A percentile compares a stretch with the other conserved stretches of the same genome.
Conservation (phyloP, 2,329 filamentous ascomycete genomes). For the Exophiala oligosperma region DNA sequence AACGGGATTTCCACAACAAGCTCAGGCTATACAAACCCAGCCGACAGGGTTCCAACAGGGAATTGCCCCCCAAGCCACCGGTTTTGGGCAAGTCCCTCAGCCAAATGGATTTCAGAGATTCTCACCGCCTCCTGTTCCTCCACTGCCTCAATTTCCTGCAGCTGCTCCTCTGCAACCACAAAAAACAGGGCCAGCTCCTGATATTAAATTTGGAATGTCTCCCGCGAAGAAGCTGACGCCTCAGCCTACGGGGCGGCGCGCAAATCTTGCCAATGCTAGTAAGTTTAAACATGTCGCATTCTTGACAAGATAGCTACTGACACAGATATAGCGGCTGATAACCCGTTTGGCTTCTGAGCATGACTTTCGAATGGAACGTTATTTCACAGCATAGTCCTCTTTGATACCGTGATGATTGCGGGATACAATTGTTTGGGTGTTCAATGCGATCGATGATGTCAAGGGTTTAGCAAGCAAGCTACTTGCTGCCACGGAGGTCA, state of each 20-base stretch:
- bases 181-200: slow-evolving; percentile 81
- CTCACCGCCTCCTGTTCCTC: slow-evolving; percentile 54
- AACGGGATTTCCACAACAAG: slow-evolving; percentile 56
- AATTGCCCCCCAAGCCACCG: slow-evolving; percentile 26
- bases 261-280: slow-evolving; percentile 94
- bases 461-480: too few species aligned
- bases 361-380: not conserved
- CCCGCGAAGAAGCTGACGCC: slow-evolving; percentile 74
- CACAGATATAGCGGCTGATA: slow-evolving; percentile 16
- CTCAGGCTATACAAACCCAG: slow-evolving; percentile 12
- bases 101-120: slow-evolving; percentile 54
- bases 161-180: slow-evolving; percentile 68
- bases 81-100: slow-evolving; percentile 40
- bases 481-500: too few species aligned
- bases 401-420: too few species aligned
- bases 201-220: slow-evolving; percentile 83
- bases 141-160: slow-evolving; percentile 58
- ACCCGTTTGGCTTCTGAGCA: slow-evolving; percentile 22
- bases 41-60: slow-evolving; percentile 58
- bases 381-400: too few species aligned
- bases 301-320: slow-evolving; percentile 6
- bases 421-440: too few species aligned
- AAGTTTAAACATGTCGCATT: slow-evolving; percentile 53
- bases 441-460: too few species aligned
- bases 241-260: slow-evolving; percentile 84